phyloP scores from a whole-genome alignment of 805 yeast genomes.

The Saccharomyces cerevisiae region DNA sequence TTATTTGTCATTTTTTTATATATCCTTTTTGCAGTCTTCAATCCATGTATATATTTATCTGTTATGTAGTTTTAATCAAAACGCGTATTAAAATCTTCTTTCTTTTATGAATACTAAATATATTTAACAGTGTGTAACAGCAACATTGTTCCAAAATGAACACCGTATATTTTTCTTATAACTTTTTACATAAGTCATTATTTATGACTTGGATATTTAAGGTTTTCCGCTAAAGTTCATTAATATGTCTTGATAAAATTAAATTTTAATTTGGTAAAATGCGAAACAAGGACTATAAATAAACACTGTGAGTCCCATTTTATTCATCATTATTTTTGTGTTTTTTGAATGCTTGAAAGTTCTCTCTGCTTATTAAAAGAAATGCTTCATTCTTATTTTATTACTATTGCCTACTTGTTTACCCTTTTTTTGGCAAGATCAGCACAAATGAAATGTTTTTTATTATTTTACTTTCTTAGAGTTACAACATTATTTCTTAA shows the following conservation, averaged over 20 bases:
- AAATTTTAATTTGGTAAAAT: neutral
- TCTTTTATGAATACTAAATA: neutral
- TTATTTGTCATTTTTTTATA: neutral
- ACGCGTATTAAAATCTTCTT: neutral
- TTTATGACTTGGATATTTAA: neutral
- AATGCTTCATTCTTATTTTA: neutral
- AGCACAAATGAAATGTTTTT: neutral
- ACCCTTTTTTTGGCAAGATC: neutral
- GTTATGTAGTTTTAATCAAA: neutral
- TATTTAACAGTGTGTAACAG: neutral
- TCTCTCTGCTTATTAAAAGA: neutral
- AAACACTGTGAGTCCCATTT: neutral
- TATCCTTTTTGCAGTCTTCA: constrained; percentile 1
- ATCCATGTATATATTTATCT: neutral
- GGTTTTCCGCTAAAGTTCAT: neutral
- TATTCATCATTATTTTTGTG: neutral
- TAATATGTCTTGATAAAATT: neutral
- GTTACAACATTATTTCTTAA: constrained; percentile 7
- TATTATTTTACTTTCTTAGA: neutral
- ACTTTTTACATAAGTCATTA: neutral
- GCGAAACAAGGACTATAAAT: neutral
- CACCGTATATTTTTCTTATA: neutral
- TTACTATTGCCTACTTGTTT: neutral
- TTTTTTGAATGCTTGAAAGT: neutral
- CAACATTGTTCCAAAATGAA: neutral